phyloP scores from a whole-genome alignment of 371 early-diverging fungal species.

The Dentiscutata heterogama region DNA sequence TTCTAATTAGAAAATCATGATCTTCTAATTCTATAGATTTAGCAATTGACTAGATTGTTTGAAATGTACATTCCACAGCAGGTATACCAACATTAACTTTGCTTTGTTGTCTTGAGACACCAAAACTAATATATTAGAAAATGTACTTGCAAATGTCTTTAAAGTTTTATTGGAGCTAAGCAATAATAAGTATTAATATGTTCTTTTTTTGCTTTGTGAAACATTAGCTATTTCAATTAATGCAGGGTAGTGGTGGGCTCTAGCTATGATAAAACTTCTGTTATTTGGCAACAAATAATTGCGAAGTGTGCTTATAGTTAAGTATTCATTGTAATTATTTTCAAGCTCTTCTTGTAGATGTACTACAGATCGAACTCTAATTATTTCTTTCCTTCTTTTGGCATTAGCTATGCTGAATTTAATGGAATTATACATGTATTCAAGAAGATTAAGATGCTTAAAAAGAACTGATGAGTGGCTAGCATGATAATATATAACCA shows the following conservation, averaged over 20 bases:
- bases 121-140: slow-evolving; percentile 1
- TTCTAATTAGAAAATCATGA: slow-evolving; percentile 3
- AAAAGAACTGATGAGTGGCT: neutral
- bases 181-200: slow-evolving; percentile 12
- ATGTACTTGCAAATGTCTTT: neutral
- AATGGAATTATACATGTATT: neutral
- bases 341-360: neutral
- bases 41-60: too few species aligned
- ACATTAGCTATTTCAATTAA: neutral
- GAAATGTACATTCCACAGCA: neutral
- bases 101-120: slow-evolving; percentile 19
- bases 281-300: neutral
- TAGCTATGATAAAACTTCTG: neutral
- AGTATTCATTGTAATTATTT: slow-evolving; percentile 9
- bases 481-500: neutral
- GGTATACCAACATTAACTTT: neutral
- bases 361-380: neutral
- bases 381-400: neutral
- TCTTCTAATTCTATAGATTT: neutral
- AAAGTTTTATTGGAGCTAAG: slow-evolving; percentile 11
- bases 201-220: neutral
- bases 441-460: neutral
- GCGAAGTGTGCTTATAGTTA: neutral
- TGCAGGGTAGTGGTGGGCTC: neutral
- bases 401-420: neutral